These are phyloP conservation scores for Coemansia biformis DNA, from an alignment of 192 early-diverging fungal species.

Conservation along the genomic window DNA sequence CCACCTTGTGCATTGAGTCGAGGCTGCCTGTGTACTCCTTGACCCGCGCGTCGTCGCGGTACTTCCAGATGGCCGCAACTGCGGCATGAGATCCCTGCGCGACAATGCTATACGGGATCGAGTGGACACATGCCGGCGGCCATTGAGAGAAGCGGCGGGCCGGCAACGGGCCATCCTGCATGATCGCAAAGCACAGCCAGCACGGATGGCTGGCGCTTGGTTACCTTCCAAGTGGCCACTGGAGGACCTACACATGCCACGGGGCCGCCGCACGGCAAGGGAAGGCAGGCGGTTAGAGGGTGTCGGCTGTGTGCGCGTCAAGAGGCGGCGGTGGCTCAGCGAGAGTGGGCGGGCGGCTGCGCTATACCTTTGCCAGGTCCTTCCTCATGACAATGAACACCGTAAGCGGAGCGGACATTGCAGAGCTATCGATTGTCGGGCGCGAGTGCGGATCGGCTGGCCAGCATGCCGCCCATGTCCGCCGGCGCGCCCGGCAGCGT, in stretches of 20 bases:
- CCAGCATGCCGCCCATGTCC: too few relatives aligned
- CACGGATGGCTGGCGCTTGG: neutral
- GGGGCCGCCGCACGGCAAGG: neutral
- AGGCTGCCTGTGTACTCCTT: conserved; percentile 56
- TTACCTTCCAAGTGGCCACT: conserved; percentile 70
- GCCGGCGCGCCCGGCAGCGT: too few relatives aligned
- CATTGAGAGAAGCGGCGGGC: too few relatives aligned
- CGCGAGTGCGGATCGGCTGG: neutral
- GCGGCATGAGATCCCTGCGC: conserved; percentile 71
- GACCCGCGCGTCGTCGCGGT: conserved; percentile 56
- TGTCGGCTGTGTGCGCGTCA: too few relatives aligned
- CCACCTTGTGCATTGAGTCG: conserved; percentile 72
- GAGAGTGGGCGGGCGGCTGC: too few relatives aligned
- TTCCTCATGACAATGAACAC: conserved; percentile 78
- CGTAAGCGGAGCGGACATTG: conserved; percentile 59
- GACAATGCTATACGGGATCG: conserved; percentile 53
- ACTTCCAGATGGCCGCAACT: conserved; percentile 59
- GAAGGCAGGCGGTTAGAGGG: neutral
- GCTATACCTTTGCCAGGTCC: conserved; percentile 60
- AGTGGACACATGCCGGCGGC: too few relatives aligned
- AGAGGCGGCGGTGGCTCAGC: too few relatives aligned
- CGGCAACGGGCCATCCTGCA: too few relatives aligned
- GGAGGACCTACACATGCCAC: conserved; percentile 28
- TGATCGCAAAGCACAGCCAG: too few relatives aligned
- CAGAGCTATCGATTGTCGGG: neutral